Conservation (phyloP, 2,329 filamentous ascomycete genomes). For the Paraphaeosphaeria minitans region DNA sequence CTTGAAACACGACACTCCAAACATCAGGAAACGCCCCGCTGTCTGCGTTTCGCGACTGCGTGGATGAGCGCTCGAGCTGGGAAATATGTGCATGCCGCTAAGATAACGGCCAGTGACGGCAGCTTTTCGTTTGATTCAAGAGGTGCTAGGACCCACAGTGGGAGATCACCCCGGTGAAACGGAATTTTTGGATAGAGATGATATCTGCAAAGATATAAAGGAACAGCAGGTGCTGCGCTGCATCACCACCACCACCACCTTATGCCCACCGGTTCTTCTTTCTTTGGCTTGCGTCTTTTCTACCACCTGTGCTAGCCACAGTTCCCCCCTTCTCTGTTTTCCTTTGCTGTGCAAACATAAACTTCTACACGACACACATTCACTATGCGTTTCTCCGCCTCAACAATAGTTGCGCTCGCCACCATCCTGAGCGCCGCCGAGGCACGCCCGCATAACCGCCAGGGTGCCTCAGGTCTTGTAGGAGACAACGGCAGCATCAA, state of each 20-base stretch:
- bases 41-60: not conserved
- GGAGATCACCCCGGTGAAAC: not conserved
- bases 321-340: conserved; percentile 15
- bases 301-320: conserved; percentile 25
- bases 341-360: conserved; percentile 28
- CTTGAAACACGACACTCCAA: not conserved
- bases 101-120: not conserved
- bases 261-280: conserved; percentile 16
- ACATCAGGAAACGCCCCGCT: conserved; percentile 1
- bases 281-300: conserved; percentile 15
- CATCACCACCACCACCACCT: no score
- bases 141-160: not conserved
- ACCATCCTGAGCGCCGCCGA: conserved; percentile 26
- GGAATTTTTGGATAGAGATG: not conserved
- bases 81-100: not conserved
- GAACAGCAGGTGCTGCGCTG: not conserved
- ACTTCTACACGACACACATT: not conserved
- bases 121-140: not conserved
- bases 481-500: not conserved
- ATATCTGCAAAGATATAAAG: conserved; percentile 15
- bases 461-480: not conserved
- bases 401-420: conserved; percentile 26
- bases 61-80: not conserved
- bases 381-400: conserved; percentile 31
- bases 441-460: conserved; percentile 19